These are phyloP conservation scores for Citeromyces matritensis DNA, from an alignment of 805 yeast species.

Conservation along the genomic window DNA sequence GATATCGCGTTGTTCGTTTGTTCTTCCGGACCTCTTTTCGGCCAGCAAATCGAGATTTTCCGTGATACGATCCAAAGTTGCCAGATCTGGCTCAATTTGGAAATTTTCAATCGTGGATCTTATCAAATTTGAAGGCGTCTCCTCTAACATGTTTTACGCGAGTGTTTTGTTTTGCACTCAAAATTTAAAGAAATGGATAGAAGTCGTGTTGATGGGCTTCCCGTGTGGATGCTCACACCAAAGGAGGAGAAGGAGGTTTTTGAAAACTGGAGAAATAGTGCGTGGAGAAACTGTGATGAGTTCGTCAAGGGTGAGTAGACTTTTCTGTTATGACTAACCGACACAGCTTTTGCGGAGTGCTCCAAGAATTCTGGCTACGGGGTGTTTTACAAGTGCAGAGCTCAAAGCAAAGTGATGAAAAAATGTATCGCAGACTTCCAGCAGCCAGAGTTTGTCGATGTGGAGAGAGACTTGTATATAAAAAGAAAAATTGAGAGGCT, in stretches of 20 bases:
- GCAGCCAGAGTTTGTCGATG: conserved; percentile 48
- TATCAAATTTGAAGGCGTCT: conserved; percentile 10
- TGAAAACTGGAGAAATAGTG: conserved; percentile 50
- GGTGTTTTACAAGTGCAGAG: conserved; percentile 52
- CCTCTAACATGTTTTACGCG: background rate
- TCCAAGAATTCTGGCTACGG: conserved; percentile 47
- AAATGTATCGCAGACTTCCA: conserved; percentile 51
- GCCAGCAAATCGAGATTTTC: conserved; percentile 17
- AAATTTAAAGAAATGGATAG: conserved; percentile 8
- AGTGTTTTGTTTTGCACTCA: background rate
- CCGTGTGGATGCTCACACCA: conserved; percentile 67
- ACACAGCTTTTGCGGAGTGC: conserved; percentile 43
- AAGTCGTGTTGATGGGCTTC: conserved; percentile 24
- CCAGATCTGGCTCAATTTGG: conserved; percentile 34
- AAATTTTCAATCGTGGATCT: conserved; percentile 28
- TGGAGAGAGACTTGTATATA: conserved; percentile 51
- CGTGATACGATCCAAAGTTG: conserved; percentile 26
- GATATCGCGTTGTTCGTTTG: conserved; percentile 8
- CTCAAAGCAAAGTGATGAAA: conserved; percentile 40
- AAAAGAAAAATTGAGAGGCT: conserved; percentile 32
- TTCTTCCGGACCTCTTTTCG: conserved; percentile 12
- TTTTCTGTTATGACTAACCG: background rate
- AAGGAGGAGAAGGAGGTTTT: conserved; percentile 62
- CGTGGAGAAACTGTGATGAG: conserved; percentile 55
- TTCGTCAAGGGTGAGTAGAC: conserved; percentile 35